Base-by-base conservation (phyloP, 2,329 filamentous ascomycete genomes). In the Penicillium psychrosexuale region DNA sequence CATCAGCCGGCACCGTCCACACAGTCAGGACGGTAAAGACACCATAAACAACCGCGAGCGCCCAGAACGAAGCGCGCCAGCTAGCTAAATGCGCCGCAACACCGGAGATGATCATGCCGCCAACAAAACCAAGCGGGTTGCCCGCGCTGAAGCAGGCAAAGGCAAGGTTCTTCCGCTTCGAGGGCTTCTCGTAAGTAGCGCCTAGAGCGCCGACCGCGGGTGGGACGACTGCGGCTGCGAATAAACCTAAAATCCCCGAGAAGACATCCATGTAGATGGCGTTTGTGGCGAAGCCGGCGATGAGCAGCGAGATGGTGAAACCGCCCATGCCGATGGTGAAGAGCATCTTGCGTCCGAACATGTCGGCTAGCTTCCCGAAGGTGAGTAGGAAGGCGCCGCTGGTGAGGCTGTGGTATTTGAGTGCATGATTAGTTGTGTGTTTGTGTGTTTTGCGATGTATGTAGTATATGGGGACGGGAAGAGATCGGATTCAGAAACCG, bases 171-270 rank as follows among this genome's bases (percentile, higher is more conserved):
- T 87, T 87, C n/a, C 84, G 73, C 54, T 77, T 78, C 11, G 77
- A 81, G 0, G 86, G 85, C 61, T 77, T 77, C n/a, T 79, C 77
- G 60, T 90, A 90, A 8, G 84, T 80, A 0, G 81, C 78, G 13
- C 86, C 86, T 0, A 89, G 74, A 45, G 85, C 82, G 0, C 84
- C 85, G 44, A 87, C 82, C 0, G 84, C 84, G 0, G 85, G 83
- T 5, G 85, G 84, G 1, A 87, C 81, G 2, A 84, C 80, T 51
- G 83, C 82, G 1, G 86, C 86, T 6, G 82, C 82, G 52, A 82
- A 81, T n/a, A 89, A 74, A 3, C 87, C 87, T 30, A 88, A 72
- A 3, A 88, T 71, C 7, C 85, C 86, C 42, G 81, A 84, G 36
- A 89, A 75, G 2, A 88, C 74, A 57, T 88, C 82, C 64, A 88